These are phyloP conservation scores for Austropuccinia psidii DNA, from an alignment of 1,284 basidiomycete genomes.

Conservation along the genomic window DNA sequence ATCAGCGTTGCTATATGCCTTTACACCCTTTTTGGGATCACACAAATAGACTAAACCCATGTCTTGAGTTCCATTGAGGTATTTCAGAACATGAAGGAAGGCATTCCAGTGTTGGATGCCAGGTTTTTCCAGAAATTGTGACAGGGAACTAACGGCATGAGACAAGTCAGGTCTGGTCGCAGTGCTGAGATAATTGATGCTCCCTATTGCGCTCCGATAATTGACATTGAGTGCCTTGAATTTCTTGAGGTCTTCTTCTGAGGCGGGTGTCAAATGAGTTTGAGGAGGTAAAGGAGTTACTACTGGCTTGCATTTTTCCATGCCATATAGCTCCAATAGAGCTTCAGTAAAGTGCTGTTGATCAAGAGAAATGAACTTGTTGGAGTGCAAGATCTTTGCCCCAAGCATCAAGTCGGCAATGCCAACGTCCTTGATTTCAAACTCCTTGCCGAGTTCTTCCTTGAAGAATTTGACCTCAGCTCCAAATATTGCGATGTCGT, in stretches of 20 bases:
- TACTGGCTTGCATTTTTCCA: not conserved
- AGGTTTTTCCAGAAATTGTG: conserved; percentile 5
- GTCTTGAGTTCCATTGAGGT: too few species aligned
- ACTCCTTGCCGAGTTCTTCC: not conserved
- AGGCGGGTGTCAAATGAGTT: not conserved
- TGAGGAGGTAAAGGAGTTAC: not conserved
- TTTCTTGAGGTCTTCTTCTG: not conserved
- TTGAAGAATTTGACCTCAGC: not conserved
- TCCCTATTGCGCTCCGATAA: conserved; percentile 3
- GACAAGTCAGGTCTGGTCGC: conserved; percentile 2
- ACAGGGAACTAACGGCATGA: not conserved
- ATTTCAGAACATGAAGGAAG: not conserved
- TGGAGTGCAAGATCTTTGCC: conserved; percentile 1
- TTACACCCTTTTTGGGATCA: too few species aligned
- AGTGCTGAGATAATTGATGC: not conserved
- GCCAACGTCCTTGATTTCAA: conserved; percentile 8
- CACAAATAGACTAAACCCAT: too few species aligned
- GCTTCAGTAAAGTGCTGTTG: too few species aligned
- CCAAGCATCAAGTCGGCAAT: not conserved
- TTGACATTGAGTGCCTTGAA: not conserved
- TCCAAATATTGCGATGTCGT: not conserved
- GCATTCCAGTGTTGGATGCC: conserved; percentile 3
- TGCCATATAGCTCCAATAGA: too few species aligned
- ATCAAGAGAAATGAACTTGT: too few species aligned
- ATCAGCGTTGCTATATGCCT: too few species aligned